Conservation (phyloP, 257 asterid genomes). For the Nyctanthes arbortristis region DNA sequence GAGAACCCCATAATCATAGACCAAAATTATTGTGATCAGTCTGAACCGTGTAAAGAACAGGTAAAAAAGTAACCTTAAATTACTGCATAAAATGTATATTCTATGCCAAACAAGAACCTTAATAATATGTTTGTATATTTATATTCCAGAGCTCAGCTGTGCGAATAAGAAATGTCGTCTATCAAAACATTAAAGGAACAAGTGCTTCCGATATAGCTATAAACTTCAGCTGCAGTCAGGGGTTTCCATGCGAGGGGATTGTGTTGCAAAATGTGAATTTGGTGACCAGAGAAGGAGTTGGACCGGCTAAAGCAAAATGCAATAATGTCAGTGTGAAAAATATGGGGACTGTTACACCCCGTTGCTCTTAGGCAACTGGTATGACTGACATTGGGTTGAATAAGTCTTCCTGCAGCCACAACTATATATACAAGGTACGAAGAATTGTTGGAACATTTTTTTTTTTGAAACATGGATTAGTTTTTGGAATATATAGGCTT, state of each 20-base stretch:
- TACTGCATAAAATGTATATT: not conserved
- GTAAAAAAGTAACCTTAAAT: constrained; percentile 22
- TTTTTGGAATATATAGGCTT: too few species aligned
- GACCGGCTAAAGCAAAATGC: constrained; percentile 50
- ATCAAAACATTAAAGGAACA: constrained; percentile 66
- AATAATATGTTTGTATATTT: not conserved
- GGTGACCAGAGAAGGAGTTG: constrained; percentile 29
- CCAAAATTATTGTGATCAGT: constrained; percentile 74
- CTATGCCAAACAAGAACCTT: not conserved
- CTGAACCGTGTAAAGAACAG: constrained; percentile 58
- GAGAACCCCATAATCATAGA: constrained; percentile 77
- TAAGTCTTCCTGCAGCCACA: too few species aligned
- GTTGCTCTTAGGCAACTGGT: constrained; percentile 34
- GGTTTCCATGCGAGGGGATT: constrained; percentile 62
- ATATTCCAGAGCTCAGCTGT: constrained; percentile 53
- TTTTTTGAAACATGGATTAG: not conserved
- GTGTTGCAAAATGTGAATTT: constrained; percentile 57
- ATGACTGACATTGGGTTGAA: too few species aligned
- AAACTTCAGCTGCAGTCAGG: constrained; percentile 53
- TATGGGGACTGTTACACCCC: constrained; percentile 50
- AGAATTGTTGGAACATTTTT: too few species aligned
- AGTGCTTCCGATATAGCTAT: constrained; percentile 62
- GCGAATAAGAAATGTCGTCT: constrained; percentile 54
- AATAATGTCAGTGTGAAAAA: constrained; percentile 40
- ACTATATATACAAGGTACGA: too few species aligned